Percentiles rank a stretch among this genome's conserved stretches.
Evolutionary conservation across 148 eudicot species (phyloP).

Genomic region (Euryodendron excelsum): DNA sequence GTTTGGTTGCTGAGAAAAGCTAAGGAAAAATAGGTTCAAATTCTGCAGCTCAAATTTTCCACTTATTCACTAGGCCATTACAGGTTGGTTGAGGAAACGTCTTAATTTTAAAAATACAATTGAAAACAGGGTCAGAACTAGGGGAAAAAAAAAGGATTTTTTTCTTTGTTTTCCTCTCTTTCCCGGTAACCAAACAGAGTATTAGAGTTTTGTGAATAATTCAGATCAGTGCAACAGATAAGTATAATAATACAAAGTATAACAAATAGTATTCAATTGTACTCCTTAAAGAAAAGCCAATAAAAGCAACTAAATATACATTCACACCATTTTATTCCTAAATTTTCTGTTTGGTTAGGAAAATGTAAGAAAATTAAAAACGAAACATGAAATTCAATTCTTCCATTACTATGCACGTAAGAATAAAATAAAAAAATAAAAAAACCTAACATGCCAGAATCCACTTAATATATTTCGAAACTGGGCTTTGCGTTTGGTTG

Average conservation of each 20-base stretch:
- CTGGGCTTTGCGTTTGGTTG: background rate
- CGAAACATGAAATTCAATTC: background rate
- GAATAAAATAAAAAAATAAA: too few species aligned
- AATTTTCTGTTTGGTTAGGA: background rate
- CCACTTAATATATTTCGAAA: background rate
- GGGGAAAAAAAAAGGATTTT: background rate
- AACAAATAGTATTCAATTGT: background rate
- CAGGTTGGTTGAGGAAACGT: background rate
- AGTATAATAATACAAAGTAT: background rate
- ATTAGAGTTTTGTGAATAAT: background rate
- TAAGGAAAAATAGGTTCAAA: background rate
- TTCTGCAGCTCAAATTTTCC: background rate
- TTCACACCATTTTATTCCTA: background rate
- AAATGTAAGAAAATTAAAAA: background rate
- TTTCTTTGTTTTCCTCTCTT: background rate
- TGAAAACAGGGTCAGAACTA: background rate
- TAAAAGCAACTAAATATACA: background rate
- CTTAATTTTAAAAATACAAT: background rate
- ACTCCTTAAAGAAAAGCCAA: too few species aligned
- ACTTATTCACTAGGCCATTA: background rate
- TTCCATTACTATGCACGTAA: background rate
- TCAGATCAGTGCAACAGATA: background rate
- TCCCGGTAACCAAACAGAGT: slow-evolving; percentile 14
- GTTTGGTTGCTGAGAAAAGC: background rate
- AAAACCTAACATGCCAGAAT: background rate